Percentiles rank a stretch among this genome's conserved stretches.
Evolutionary conservation across 495 filamentous ascomycete genomes (phyloP).

Genomic region (Astrocystis sublimbata): DNA sequence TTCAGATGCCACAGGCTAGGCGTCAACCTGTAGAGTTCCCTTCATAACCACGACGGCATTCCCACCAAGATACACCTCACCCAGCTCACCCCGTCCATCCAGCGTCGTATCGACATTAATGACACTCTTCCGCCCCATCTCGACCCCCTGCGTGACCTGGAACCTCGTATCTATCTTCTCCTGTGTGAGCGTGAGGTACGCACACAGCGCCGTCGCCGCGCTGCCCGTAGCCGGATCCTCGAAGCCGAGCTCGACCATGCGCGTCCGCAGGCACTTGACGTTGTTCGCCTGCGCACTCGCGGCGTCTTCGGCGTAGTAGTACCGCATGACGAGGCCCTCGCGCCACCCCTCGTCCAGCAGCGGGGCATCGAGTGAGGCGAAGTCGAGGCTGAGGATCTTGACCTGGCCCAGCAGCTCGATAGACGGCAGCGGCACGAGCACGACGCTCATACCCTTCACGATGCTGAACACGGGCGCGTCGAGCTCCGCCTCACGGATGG

Average conservation of each 20-base stretch:
- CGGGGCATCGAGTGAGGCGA: slow-evolving; percentile 22
- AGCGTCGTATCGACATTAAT: slow-evolving; percentile 44
- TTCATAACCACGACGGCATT: slow-evolving; percentile 60
- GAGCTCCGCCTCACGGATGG: slow-evolving; percentile 38
- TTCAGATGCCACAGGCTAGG: neutral
- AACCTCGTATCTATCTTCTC: slow-evolving; percentile 36
- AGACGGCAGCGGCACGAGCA: slow-evolving; percentile 53
- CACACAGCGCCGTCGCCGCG: slow-evolving; percentile 57
- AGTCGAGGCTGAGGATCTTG: slow-evolving; percentile 27
- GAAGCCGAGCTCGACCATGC: slow-evolving; percentile 58
- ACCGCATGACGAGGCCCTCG: slow-evolving; percentile 52
- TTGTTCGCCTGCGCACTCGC: slow-evolving; percentile 25
- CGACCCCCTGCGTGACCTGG: slow-evolving; percentile 69
- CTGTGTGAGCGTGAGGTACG: slow-evolving; percentile 53
- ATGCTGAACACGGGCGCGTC: slow-evolving; percentile 58
- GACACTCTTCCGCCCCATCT: slow-evolving; percentile 72
- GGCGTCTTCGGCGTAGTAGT: slow-evolving; percentile 54
- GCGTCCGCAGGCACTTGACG: slow-evolving; percentile 30
- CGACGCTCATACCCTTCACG: slow-evolving; percentile 69
- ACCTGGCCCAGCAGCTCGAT: slow-evolving; percentile 47
- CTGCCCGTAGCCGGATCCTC: slow-evolving; percentile 74
- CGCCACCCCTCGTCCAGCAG: slow-evolving; percentile 62
- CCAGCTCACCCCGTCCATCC: slow-evolving; percentile 45
- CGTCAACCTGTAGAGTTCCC: slow-evolving; percentile 41
- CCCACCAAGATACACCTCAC: slow-evolving; percentile 56